These are phyloP conservation scores for Capsella rubella DNA, from an alignment of 441 rosid species.

Conservation along the genomic window DNA sequence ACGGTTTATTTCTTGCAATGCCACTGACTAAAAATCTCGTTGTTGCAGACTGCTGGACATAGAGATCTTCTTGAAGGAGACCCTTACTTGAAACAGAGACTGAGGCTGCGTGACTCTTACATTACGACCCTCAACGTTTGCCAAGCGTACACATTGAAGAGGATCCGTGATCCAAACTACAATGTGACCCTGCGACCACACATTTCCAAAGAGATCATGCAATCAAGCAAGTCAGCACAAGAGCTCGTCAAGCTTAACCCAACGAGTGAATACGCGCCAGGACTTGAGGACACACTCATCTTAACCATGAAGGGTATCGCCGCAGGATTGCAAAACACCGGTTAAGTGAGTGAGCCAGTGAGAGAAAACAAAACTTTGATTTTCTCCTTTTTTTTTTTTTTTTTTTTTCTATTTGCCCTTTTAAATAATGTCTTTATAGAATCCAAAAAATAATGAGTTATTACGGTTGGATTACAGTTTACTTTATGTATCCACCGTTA, in stretches of 20 bases:
- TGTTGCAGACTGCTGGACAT: constrained; percentile 78
- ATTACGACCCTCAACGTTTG: constrained; percentile 93
- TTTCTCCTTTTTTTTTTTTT: not conserved
- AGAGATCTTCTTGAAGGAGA: constrained; percentile 92
- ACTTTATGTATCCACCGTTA: constrained; percentile 42
- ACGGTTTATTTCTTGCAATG: not conserved
- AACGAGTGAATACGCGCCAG: constrained; percentile 83
- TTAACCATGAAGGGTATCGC: constrained; percentile 98
- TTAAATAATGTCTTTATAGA: constrained; percentile 43
- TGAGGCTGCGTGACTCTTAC: constrained; percentile 83
- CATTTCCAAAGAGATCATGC: constrained; percentile 70
- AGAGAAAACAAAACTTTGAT: constrained; percentile 1
- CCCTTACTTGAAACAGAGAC: constrained; percentile 89
- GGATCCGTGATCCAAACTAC: constrained; percentile 82
- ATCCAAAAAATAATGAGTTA: constrained; percentile 22
- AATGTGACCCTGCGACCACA: constrained; percentile 73
- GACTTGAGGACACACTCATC: constrained; percentile 93
- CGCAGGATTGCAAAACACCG: constrained; percentile 95
- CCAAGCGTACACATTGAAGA: constrained; percentile 91
- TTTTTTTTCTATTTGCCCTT: not conserved
- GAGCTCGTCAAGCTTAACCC: constrained; percentile 83
- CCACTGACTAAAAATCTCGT: not conserved
- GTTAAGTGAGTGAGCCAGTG: constrained; percentile 47
- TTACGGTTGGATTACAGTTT: constrained; percentile 43
- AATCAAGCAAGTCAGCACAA: constrained; percentile 67